Conservation (phyloP, 345 rosid species). For the Eucalyptus grandis region DNA sequence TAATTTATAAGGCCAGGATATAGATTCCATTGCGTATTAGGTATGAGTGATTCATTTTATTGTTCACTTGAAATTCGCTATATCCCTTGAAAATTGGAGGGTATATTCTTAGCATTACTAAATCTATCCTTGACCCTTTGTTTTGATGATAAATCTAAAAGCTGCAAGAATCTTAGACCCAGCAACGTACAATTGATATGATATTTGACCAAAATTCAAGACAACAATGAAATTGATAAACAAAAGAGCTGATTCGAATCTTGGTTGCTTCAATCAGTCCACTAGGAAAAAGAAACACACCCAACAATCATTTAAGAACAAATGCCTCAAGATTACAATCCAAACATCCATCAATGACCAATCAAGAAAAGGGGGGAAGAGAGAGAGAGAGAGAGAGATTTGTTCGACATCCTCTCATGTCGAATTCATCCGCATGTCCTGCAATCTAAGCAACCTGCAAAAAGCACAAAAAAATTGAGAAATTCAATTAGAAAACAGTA, state of each 20-base stretch:
- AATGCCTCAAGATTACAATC: conserved; percentile 12
- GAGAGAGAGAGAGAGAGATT: not conserved
- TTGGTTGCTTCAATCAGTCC: not conserved
- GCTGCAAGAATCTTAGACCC: not conserved
- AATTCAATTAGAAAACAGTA: not conserved
- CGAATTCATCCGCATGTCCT: conserved; percentile 10
- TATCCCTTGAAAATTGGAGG: not conserved
- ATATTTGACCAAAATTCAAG: not conserved
- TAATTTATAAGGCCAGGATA: not conserved
- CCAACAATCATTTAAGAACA: not conserved
- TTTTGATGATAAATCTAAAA: not conserved
- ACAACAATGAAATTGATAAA: not conserved
- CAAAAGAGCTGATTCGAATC: not conserved
- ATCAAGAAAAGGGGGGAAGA: not conserved
- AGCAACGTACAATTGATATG: not conserved
- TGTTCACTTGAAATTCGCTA: not conserved
- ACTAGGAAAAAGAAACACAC: not conserved
- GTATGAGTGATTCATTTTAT: not conserved
- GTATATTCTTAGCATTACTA: not conserved
- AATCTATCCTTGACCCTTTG: not conserved
- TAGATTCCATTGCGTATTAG: not conserved
- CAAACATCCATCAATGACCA: not conserved
- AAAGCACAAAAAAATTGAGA: not conserved
- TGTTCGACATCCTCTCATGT: conserved; percentile 51
- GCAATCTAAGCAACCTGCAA: conserved; percentile 22